phyloP scores from a whole-genome alignment of 768 basidiomycete species.

The Leccinum rimulosum region DNA sequence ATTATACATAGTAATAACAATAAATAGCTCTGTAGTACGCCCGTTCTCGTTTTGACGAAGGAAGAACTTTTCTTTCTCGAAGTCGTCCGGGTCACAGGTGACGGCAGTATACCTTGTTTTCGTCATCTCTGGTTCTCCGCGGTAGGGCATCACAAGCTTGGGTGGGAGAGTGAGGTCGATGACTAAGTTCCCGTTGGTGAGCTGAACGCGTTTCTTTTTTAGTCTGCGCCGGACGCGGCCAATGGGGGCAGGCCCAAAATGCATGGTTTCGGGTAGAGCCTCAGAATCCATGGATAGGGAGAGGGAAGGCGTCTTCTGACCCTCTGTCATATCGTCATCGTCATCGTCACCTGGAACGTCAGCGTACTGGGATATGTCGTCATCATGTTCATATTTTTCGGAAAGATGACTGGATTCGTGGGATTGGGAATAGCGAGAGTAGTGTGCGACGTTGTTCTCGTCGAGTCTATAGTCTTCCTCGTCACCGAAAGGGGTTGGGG shows the following conservation, averaged over 20 bases:
- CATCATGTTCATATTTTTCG: conserved; percentile 23
- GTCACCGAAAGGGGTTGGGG: conserved; percentile 71
- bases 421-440: conserved; percentile 41
- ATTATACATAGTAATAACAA: conserved; percentile 97
- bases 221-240: conserved; percentile 74
- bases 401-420: conserved; percentile 12
- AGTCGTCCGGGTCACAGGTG: conserved; percentile 93
- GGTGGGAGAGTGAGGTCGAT: conserved; percentile 82
- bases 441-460: conserved; percentile 54
- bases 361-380: conserved; percentile 33
- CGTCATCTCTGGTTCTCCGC: conserved; percentile 69
- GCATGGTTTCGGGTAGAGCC: conserved; percentile 61
- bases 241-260: conserved; percentile 85
- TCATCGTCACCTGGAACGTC: conserved; percentile 21
- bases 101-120: conserved; percentile 83
- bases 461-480: conserved; percentile 69
- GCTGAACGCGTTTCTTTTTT: conserved; percentile 76
- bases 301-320: conserved; percentile 26
- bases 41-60: conserved; percentile 79
- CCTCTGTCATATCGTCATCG: conserved; percentile 19
- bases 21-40: conserved; percentile 85
- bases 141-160: conserved; percentile 72
- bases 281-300: conserved; percentile 42
- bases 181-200: conserved; percentile 88
- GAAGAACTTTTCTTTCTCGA: conserved; percentile 78